Conservation (phyloP, 2,329 filamentous ascomycete genomes). For the Penicillium frequentans region DNA sequence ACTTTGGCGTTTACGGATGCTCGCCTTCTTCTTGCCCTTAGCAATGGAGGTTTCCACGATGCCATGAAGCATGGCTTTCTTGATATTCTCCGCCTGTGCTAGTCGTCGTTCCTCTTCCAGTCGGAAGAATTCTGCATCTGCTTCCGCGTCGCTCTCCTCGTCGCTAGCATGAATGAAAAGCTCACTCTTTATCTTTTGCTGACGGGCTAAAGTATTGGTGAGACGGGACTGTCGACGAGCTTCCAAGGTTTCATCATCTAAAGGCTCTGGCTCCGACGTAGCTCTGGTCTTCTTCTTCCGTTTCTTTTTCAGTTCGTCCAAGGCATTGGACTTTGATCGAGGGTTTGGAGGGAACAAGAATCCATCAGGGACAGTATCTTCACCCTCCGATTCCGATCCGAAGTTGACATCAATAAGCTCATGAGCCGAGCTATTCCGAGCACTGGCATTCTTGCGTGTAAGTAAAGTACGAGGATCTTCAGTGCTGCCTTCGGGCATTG, state of each 20-base stretch:
- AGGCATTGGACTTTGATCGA: conserved; percentile 51
- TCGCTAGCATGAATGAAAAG: conserved; percentile 80
- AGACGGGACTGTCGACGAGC: conserved; percentile 63
- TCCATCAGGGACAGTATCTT: conserved; percentile 57
- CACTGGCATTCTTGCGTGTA: conserved; percentile 63
- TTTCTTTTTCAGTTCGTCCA: conserved; percentile 61
- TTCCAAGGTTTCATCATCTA: conserved; percentile 61
- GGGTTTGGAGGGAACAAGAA: conserved; percentile 64
- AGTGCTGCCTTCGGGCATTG: conserved; percentile 74
- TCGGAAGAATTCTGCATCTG: conserved; percentile 72
- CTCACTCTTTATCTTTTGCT: conserved; percentile 77
- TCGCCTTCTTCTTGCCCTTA: conserved; percentile 29
- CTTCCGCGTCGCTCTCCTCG: conserved; percentile 81
- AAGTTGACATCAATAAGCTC: conserved; percentile 56
- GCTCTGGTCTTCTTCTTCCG: conserved; percentile 56
- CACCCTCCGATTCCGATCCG: conserved; percentile 69
- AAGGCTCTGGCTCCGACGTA: conserved; percentile 52
- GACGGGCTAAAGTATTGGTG: conserved; percentile 73
- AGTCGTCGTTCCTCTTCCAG: conserved; percentile 68
- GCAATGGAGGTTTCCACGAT: conserved; percentile 25
- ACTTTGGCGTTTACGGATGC: conserved; percentile 30
- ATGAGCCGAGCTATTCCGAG: conserved; percentile 29
- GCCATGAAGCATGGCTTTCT: conserved; percentile 48
- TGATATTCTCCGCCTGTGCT: conserved; percentile 52
- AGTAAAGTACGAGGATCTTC: conserved; percentile 74